Conservation (phyloP, 257 asterid species). For the Galeopsis tetrahit region DNA sequence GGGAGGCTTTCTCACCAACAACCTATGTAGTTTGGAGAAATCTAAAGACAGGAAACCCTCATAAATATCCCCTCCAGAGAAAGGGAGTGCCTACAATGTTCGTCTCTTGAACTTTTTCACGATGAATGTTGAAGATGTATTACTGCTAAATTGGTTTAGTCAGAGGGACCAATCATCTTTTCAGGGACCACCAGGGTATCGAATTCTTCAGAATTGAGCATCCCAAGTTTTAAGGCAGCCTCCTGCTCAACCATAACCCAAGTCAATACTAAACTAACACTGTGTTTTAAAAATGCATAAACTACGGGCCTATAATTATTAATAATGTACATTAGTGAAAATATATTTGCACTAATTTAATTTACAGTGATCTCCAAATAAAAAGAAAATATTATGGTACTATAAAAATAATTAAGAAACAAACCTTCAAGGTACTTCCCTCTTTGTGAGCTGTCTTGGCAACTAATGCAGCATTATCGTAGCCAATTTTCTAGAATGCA, state of each 20-base stretch:
- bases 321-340: too few species aligned
- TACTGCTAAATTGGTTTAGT: slow-evolving; percentile 36
- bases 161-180: slow-evolving; percentile 91
- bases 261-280: background rate
- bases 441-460: slow-evolving; percentile 99
- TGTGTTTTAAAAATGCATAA: too few species aligned
- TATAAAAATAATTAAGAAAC: background rate
- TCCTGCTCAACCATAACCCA: slow-evolving; percentile 56
- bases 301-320: too few species aligned
- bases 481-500: slow-evolving; percentile 83
- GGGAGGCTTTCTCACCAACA: slow-evolving; percentile 35
- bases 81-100: background rate
- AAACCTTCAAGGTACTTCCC: slow-evolving; percentile 87
- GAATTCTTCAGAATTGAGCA: slow-evolving; percentile 75
- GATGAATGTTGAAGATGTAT: background rate
- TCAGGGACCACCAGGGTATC: slow-evolving; percentile 88
- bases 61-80: slow-evolving; percentile 25
- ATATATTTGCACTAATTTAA: too few species aligned
- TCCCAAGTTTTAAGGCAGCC: slow-evolving; percentile 83
- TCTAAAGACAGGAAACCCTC: slow-evolving; percentile 22
- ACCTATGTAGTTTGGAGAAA: background rate
- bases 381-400: too few species aligned
- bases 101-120: slow-evolving; percentile 5
- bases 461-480: slow-evolving; percentile 92
- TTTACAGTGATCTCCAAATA: too few species aligned